Evolutionary conservation across 2,329 filamentous ascomycete genomes (phyloP).

Genomic region (Sporothrix euskadiensis): DNA sequence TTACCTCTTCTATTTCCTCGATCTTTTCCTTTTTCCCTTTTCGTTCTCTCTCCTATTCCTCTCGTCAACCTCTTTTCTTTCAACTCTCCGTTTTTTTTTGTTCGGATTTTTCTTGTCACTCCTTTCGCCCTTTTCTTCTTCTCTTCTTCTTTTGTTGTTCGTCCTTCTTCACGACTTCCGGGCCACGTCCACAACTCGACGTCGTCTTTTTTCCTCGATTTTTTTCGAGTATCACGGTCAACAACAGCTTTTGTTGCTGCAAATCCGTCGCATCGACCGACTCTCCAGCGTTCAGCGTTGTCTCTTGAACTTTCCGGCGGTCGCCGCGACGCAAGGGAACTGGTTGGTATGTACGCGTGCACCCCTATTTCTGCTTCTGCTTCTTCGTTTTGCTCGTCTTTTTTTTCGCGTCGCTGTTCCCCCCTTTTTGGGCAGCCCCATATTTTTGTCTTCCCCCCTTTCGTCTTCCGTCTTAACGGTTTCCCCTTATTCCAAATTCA

Average conservation of each 20-base stretch:
- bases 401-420: slow-evolving; percentile 32
- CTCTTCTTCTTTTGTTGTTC: slow-evolving; percentile 33
- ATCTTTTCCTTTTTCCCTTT: slow-evolving; percentile 31
- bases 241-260: not conserved
- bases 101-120: slow-evolving; percentile 45
- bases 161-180: not conserved
- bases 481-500: not conserved
- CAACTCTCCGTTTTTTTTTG: slow-evolving; percentile 35
- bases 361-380: slow-evolving; percentile 13
- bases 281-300: slow-evolving; percentile 14
- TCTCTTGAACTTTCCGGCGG: not conserved
- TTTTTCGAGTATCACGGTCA: slow-evolving; percentile 8
- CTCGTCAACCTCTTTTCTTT: slow-evolving; percentile 29
- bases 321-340: slow-evolving; percentile 15
- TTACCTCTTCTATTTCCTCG: slow-evolving; percentile 16
- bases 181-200: not conserved
- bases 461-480: slow-evolving; percentile 19
- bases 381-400: slow-evolving; percentile 26
- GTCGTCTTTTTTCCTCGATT: not conserved
- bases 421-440: slow-evolving; percentile 25
- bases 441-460: slow-evolving; percentile 23
- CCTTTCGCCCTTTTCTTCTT: slow-evolving; percentile 41
- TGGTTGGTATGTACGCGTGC: slow-evolving; percentile 29
- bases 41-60: slow-evolving; percentile 26
- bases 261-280: not conserved